These are phyloP conservation scores for Pseudonectria foliicola DNA, from an alignment of 2,329 filamentous ascomycete species.

Conservation along the genomic window DNA sequence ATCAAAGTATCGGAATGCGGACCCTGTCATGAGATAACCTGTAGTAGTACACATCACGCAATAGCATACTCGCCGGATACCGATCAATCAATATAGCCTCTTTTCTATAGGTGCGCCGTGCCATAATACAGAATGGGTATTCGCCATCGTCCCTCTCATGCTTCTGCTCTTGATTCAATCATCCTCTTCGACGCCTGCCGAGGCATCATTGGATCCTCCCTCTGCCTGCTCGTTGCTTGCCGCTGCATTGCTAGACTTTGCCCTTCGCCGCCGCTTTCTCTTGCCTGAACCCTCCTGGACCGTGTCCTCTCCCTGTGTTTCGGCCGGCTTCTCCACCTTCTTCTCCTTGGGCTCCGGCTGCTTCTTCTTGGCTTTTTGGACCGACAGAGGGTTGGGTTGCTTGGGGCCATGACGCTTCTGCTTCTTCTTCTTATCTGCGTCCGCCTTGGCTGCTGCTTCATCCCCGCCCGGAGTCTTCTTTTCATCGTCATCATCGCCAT, in stretches of 20 bases:
- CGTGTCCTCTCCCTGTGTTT: constrained; percentile 17
- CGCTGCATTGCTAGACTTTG: constrained; percentile 16
- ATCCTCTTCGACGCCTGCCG: constrained; percentile 15
- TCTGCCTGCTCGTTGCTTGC: constrained; percentile 8
- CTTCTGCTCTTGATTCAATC: constrained; percentile 1
- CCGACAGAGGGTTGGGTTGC: constrained; percentile 62
- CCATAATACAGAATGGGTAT: constrained; percentile 10
- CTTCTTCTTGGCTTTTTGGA: constrained; percentile 61
- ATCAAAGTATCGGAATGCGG: too few relatives aligned
- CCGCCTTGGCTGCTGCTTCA: constrained; percentile 5
- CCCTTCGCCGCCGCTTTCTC: constrained; percentile 26
- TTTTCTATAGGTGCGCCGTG: constrained; percentile 10
- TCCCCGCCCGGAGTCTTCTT: constrained; percentile 12
- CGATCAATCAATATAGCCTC: constrained; percentile 4
- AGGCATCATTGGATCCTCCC: constrained; percentile 3
- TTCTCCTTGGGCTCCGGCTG: constrained; percentile 16
- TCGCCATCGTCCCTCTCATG: constrained; percentile 2
- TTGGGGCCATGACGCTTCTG: constrained; percentile 55
- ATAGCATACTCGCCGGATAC: too few relatives aligned
- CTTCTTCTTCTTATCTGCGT: constrained; percentile 42
- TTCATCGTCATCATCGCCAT: constrained; percentile 26
- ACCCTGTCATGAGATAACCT: too few relatives aligned
- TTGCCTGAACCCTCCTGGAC: constrained; percentile 21
- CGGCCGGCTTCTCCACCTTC: constrained; percentile 27
- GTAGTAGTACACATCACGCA: too few relatives aligned